phyloP scores from a whole-genome alignment of 176 grass and related monocot genomes.

The Triticum aestivum region DNA sequence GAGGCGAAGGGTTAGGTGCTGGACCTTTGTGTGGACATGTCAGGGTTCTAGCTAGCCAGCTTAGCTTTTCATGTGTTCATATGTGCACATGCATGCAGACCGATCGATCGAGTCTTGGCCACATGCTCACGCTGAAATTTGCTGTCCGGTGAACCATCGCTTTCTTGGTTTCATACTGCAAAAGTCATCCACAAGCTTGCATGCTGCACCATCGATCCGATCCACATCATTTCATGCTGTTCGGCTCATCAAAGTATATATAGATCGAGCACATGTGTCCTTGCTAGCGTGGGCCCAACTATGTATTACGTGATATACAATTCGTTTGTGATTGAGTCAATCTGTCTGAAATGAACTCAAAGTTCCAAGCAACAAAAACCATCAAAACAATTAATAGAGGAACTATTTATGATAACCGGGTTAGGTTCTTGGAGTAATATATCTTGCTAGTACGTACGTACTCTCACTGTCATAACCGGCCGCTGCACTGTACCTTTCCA shows the following conservation, averaged over 20 bases:
- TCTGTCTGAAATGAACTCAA: background rate
- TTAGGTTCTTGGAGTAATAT: background rate
- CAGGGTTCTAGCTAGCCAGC: background rate
- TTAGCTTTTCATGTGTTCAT: background rate
- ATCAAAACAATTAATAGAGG: background rate
- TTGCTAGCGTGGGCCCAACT: too few species aligned
- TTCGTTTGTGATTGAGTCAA: background rate
- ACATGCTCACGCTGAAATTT: background rate
- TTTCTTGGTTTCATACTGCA: conserved; percentile 23
- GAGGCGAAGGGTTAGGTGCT: background rate
- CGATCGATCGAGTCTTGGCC: background rate
- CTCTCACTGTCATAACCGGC: background rate
- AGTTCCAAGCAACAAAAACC: background rate
- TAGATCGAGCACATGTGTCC: too few species aligned
- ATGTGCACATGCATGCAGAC: background rate
- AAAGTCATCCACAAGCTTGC: background rate
- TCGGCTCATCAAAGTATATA: background rate
- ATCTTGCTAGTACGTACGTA: background rate
- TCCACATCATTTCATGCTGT: background rate
- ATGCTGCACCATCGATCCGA: background rate
- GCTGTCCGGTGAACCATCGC: conserved; percentile 1
- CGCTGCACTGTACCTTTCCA: background rate
- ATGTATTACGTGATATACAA: background rate
- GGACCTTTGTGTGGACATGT: background rate
- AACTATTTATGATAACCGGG: background rate